Conservation (phyloP, 768 basidiomycete genomes). For the Lentinula sp. region DNA sequence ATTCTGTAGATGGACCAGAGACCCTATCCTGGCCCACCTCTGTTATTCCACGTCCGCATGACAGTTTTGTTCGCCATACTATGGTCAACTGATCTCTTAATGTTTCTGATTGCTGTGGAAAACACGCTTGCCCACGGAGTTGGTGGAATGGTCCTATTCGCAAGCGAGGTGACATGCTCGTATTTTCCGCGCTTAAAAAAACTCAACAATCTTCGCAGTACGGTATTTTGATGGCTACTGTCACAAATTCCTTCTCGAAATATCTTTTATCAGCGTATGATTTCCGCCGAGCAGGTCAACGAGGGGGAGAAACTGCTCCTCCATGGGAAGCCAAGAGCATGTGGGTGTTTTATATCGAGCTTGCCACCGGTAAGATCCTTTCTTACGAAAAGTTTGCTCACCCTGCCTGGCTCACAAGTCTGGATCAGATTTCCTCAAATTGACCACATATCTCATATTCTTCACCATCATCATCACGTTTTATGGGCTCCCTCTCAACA, state of each 20-base stretch:
- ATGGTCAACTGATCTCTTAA: slow-evolving; percentile 65
- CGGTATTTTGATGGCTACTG: slow-evolving; percentile 79
- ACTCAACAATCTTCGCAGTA: slow-evolving; percentile 45
- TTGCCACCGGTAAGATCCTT: slow-evolving; percentile 67
- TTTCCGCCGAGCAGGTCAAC: slow-evolving; percentile 64
- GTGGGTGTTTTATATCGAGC: slow-evolving; percentile 92
- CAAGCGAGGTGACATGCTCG: slow-evolving; percentile 66
- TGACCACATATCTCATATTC: slow-evolving; percentile 88
- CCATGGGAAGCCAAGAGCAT: slow-evolving; percentile 99
- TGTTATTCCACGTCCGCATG: slow-evolving; percentile 84
- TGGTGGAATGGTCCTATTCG: slow-evolving; percentile 91
- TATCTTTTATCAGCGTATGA: slow-evolving; percentile 82
- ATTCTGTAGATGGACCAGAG: slow-evolving; percentile 88
- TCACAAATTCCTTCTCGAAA: slow-evolving; percentile 72
- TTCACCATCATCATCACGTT: slow-evolving; percentile 91
- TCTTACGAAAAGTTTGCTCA: background rate
- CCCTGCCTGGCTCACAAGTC: slow-evolving; percentile 3
- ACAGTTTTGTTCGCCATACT: slow-evolving; percentile 66
- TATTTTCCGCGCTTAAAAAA: background rate
- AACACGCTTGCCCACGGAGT: slow-evolving; percentile 75
- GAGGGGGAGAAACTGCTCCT: slow-evolving; percentile 81
- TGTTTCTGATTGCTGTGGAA: slow-evolving; percentile 78
- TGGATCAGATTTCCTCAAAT: slow-evolving; percentile 80
- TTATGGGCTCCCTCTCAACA: slow-evolving; percentile 94
- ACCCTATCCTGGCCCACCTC: slow-evolving; percentile 77